Conservation (phyloP, 805 yeast species). For the Priceomyces melissophilus region DNA sequence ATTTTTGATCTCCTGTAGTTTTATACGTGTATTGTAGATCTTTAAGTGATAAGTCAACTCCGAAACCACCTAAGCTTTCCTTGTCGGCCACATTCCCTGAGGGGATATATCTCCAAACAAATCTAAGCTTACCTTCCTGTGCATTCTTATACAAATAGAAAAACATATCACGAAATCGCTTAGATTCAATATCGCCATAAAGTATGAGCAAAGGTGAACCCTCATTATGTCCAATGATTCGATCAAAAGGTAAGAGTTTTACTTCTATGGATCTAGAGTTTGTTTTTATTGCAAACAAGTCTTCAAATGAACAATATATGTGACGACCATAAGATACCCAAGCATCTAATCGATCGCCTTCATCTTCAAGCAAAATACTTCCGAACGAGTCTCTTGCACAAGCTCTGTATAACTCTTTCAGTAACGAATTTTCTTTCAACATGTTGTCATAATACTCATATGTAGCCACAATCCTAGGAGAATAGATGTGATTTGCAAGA, state of each 20-base stretch:
- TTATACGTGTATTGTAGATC: conserved; percentile 64
- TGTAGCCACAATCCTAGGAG: conserved; percentile 68
- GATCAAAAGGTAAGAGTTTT: conserved; percentile 48
- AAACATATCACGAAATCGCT: conserved; percentile 54
- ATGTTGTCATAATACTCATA: conserved; percentile 46
- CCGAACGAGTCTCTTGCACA: conserved; percentile 34
- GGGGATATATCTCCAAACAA: conserved; percentile 73
- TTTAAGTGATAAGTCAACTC: conserved; percentile 60
- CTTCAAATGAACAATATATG: conserved; percentile 63
- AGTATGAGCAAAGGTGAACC: conserved; percentile 54
- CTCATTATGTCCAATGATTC: conserved; percentile 55
- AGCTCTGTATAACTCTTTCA: conserved; percentile 13
- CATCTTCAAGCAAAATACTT: conserved; percentile 18
- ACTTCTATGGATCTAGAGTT: conserved; percentile 23
- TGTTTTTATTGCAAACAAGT: conserved; percentile 75
- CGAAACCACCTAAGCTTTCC: conserved; percentile 56
- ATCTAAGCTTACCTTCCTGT: conserved; percentile 59
- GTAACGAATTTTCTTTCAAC: conserved; percentile 17
- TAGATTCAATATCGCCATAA: conserved; percentile 61
- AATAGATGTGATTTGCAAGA: conserved; percentile 43
- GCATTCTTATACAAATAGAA: conserved; percentile 59
- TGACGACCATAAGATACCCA: conserved; percentile 54
- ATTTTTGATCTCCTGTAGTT: conserved; percentile 56
- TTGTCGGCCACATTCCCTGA: conserved; percentile 9
- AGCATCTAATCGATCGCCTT: conserved; percentile 21